Conservation (phyloP, 2,329 filamentous ascomycete species). For the Calonectria multiphialidica region DNA sequence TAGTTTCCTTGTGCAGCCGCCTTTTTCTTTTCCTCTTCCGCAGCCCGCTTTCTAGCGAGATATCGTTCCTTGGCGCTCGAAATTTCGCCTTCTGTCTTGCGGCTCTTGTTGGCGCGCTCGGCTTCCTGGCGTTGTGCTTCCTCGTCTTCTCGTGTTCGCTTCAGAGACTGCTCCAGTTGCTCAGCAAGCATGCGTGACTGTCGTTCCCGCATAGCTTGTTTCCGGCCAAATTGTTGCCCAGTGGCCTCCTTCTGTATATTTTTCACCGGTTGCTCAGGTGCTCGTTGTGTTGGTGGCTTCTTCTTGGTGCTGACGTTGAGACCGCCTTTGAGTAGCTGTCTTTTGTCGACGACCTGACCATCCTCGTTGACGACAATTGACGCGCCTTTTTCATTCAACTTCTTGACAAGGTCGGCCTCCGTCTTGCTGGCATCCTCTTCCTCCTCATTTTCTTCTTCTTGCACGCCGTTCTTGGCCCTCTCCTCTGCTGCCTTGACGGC, state of each 20-base stretch:
- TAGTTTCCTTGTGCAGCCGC: constrained; percentile 47
- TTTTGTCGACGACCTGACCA: constrained; percentile 85
- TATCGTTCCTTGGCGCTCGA: constrained; percentile 85
- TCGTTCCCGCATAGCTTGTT: constrained; percentile 78
- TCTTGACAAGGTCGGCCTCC: constrained; percentile 74
- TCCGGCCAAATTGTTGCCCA: constrained; percentile 60
- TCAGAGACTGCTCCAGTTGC: constrained; percentile 80
- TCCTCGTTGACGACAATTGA: constrained; percentile 82
- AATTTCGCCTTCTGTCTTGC: constrained; percentile 82
- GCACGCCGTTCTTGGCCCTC: constrained; percentile 56
- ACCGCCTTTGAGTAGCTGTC: constrained; percentile 81
- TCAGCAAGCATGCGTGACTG: constrained; percentile 84
- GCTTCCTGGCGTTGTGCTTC: constrained; percentile 74
- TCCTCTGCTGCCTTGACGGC: constrained; percentile 76
- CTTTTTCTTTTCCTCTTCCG: constrained; percentile 75
- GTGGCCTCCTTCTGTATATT: constrained; percentile 52
- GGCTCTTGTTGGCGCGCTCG: constrained; percentile 78
- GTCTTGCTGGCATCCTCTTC: constrained; percentile 68
- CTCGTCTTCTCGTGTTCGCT: constrained; percentile 76
- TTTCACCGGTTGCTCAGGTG: constrained; percentile 41
- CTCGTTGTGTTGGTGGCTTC: constrained; percentile 55
- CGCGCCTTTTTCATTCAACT: constrained; percentile 73
- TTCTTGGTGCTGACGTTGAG: constrained; percentile 79
- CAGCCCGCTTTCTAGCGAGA: constrained; percentile 80
- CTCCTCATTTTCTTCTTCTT: constrained; percentile 49